Base-by-base conservation (phyloP, 2,329 filamentous ascomycete species). In the Leptographium procerum region DNA sequence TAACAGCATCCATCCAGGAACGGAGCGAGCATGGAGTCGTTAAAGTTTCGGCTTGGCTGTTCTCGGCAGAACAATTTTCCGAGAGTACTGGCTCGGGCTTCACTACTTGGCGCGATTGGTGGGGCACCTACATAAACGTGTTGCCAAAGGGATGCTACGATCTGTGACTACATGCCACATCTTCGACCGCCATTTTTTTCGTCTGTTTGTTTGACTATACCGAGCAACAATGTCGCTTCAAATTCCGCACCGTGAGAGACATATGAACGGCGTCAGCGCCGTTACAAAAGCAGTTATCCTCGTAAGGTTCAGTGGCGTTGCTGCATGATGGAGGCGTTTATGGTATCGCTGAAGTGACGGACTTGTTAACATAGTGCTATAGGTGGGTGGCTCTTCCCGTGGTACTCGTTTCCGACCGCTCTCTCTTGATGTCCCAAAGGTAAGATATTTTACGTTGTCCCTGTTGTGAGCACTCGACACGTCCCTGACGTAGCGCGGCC, bases 381-480 rank as follows among this genome's bases (percentile, higher is more conserved):
- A 96, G 91, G 92, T 97, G 69, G 92, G 92, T 65, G 92, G 94
- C 61, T 91, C 94, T 58, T 96, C 91, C 60, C 84, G 94, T 80
- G 94, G 94, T 71, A 99, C 94, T 62, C 85, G 94, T 65, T 97
- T 97, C 77, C 84, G 94, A 66, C 94, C 94, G 67, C 81, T 99
- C 65, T 96, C 91, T 58, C 87, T 97, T 68, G 94, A 99, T 75
- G 81, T 96, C 59, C 94, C 94, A 66, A 97, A 97, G 85, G 89
- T 92, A 73, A 62, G 75, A 28, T 10, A 9, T 13, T 28, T 7
- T 24, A 14, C 5, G 22, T 33, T 9, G n/a, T 8, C 13, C 51
- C 31, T 26, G 29, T 19, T 50, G 14, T 4, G n/a, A 13, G 24
- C 31, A 14, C 11, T 36, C 36, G 31, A 22, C 51, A 36, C n/a